Conservation (phyloP, 805 yeast genomes). For the Zygosaccharomyces rouxii region DNA sequence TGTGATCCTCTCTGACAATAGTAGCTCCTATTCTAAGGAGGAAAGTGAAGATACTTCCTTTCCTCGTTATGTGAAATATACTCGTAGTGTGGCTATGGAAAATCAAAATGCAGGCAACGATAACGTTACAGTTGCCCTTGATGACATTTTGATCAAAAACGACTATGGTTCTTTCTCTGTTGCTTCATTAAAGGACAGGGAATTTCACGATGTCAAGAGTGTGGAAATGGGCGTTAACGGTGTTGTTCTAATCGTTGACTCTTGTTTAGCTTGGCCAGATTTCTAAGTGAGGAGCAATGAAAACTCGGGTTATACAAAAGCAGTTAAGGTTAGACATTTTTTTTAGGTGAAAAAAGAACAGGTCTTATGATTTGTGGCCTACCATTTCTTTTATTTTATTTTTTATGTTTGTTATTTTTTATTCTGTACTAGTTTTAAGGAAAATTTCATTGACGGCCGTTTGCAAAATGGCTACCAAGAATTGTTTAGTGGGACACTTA, state of each 20-base stretch:
- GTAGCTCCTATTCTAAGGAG: slow-evolving; percentile 7
- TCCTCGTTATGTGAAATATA: no score
- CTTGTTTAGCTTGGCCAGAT: slow-evolving; percentile 37
- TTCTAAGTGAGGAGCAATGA: neutral
- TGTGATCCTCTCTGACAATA: slow-evolving; percentile 38
- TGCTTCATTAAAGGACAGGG: slow-evolving; percentile 32
- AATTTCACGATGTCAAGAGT: slow-evolving; percentile 34
- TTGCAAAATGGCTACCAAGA: no score
- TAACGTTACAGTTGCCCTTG: slow-evolving; percentile 32
- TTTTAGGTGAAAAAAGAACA: neutral
- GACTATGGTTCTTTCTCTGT: slow-evolving; percentile 36
- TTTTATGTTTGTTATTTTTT: no score
- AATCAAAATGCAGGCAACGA: slow-evolving; percentile 25
- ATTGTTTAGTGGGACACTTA: no score
- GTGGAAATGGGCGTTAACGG: slow-evolving; percentile 44
- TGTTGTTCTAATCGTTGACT: slow-evolving; percentile 40
- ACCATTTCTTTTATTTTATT: no score
- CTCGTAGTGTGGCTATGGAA: slow-evolving; percentile 16
- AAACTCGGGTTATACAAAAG: neutral
- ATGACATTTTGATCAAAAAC: slow-evolving; percentile 37
- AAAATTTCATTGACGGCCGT: no score
- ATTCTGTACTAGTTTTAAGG: no score
- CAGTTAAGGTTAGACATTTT: neutral
- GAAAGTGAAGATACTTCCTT: slow-evolving; percentile 9
- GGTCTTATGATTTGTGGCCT: neutral